phyloP scores from a whole-genome alignment of 768 basidiomycete species.

The Trametopsis cervina region DNA sequence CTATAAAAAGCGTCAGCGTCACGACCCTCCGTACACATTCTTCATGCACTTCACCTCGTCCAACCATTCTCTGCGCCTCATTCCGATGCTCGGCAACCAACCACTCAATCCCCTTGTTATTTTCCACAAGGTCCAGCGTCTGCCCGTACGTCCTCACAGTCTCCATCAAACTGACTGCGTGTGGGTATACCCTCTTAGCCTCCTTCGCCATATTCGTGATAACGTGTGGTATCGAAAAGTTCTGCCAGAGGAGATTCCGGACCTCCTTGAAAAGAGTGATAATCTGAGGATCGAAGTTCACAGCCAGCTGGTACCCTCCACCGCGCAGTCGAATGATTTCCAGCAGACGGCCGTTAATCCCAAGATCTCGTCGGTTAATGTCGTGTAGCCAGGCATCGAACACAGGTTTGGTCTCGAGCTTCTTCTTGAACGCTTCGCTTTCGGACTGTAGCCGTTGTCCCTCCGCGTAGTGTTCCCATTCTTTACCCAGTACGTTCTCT shows the following conservation, averaged over 20 bases:
- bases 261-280: slow-evolving; percentile 99
- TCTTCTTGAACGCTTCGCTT: slow-evolving; percentile 85
- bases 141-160: slow-evolving; percentile 97
- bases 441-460: slow-evolving; percentile 96
- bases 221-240: slow-evolving; percentile 91
- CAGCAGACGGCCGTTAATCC: slow-evolving; percentile 85
- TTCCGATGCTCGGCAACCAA: slow-evolving; percentile 92
- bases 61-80: slow-evolving; percentile 90
- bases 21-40: no score
- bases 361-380: slow-evolving; percentile 89
- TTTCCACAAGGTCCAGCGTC: slow-evolving; percentile 86
- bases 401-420: slow-evolving; percentile 89
- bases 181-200: slow-evolving; percentile 95
- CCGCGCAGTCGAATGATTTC: slow-evolving; percentile 77
- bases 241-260: slow-evolving; percentile 90
- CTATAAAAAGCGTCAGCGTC: slow-evolving; percentile 33
- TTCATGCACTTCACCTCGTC: slow-evolving; percentile 77
- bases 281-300: slow-evolving; percentile 98
- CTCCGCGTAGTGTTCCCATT: slow-evolving; percentile 99
- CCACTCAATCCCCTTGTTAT: slow-evolving; percentile 88
- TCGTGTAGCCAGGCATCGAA: slow-evolving; percentile 97
- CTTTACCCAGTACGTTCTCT: slow-evolving; percentile 95
- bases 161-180: slow-evolving; percentile 98
- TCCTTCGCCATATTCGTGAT: slow-evolving; percentile 98
- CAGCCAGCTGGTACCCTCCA: slow-evolving; percentile 79